Conservation (phyloP, 352 stramenopile species). For the Phytophthora pistaciae region DNA sequence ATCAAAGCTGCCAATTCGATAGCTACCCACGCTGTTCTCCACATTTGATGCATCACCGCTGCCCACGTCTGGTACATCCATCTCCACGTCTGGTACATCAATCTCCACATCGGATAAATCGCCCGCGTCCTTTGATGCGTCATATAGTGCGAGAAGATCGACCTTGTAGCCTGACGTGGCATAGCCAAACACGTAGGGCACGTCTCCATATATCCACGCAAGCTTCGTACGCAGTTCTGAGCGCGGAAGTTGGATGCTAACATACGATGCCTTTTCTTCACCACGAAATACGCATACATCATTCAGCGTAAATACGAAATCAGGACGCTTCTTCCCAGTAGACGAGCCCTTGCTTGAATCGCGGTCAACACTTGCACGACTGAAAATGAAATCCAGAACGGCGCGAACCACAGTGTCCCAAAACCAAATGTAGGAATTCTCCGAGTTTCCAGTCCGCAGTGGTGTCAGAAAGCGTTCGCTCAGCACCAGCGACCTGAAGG, state of each 20-base stretch:
- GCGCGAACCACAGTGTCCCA: conserved; percentile 13
- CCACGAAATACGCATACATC: conserved; percentile 26
- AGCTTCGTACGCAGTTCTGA: conserved; percentile 20
- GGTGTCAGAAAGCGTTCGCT: conserved; percentile 1
- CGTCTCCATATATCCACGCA: conserved; percentile 8
- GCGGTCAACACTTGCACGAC: conserved; percentile 14
- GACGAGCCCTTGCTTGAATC: conserved; percentile 12
- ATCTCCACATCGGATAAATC: no score
- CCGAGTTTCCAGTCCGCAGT: conserved; percentile 1
- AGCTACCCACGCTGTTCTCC: no score
- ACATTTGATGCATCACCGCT: no score
- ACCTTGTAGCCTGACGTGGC: no score
- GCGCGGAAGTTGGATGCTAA: conserved; percentile 6
- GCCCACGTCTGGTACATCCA: no score
- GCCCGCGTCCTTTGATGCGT: no score
- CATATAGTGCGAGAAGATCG: no score
- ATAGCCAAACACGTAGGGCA: no score
- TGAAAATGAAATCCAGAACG: conserved; percentile 14
- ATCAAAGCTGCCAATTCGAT: no score
- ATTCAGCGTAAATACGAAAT: conserved; percentile 26
- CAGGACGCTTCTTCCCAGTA: conserved; percentile 4
- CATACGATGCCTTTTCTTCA: conserved; percentile 18
- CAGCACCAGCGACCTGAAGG: conserved; percentile 14
- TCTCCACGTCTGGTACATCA: no score
- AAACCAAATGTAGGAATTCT: conserved; percentile 9